Base-by-base conservation (phyloP, 805 yeast species). In the Pichia cephalocereana region DNA sequence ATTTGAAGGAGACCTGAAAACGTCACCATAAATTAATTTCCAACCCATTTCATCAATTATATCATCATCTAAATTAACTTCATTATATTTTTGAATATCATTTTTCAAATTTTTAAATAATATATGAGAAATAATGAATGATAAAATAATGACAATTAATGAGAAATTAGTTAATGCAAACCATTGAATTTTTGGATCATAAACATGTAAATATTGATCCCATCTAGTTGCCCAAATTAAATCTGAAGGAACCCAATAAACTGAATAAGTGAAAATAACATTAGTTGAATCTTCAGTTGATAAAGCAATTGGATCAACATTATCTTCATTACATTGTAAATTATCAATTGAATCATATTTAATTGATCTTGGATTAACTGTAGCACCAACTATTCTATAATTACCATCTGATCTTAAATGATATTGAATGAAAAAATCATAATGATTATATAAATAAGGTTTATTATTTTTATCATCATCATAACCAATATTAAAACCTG, bases 211-310 rank as follows among this genome's bases (percentile, higher is more conserved):
- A 64, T 93, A 93, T 66, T 88, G 87, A 66, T 93, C 99, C 99
- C 99, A 93, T 70, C 99, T 82, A 3, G 98, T 91, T 34, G 97
- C 98, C 98, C 98, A 93, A 5, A 81, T 79, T 3, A 93, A 86
- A 7, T 71, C 72, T 9, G 91, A 83, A 47, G 76, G 76, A 19
- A 68, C 64, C 74, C 91, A 93, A 36, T 63, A 69, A 18, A 91
- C 93, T 2, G 93, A 82, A 67, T 93, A 93, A n/a, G 96, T 78
- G 69, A 80, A 93, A 18, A 72, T 62, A n/a, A 91, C 95, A 1
- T 64, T 62, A 7, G 82, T 75, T 36, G 75, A 80, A 14, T 61
- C 62, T 19, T 73, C 75, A 44, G 74, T 75, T 44, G 67, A 69
- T 56, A 87, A 71, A 4, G 57, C 56, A 32, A 85, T 72, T 7